These are phyloP conservation scores for Aspergillus tamarii DNA, from an alignment of 2,329 filamentous ascomycete species.

Conservation along the genomic window DNA sequence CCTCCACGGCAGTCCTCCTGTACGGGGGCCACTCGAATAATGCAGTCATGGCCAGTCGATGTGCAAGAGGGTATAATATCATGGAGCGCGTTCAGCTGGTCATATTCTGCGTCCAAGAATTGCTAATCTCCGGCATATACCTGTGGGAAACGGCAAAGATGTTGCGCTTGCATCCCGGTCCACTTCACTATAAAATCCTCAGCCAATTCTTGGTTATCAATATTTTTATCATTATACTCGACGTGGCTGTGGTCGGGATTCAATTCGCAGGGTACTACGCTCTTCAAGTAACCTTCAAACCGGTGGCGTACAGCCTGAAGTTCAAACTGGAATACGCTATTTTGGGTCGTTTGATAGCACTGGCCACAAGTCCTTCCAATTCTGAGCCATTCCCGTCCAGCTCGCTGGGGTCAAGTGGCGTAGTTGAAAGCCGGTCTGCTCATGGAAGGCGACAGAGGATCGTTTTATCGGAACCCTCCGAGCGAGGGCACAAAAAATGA, in stretches of 20 bases:
- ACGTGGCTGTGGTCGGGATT: slow-evolving; percentile 44
- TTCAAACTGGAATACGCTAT: slow-evolving; percentile 47
- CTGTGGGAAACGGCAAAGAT: slow-evolving; percentile 55
- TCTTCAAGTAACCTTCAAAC: slow-evolving; percentile 49
- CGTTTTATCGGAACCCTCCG: neutral
- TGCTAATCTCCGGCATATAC: slow-evolving; percentile 51
- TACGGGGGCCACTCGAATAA: slow-evolving; percentile 41
- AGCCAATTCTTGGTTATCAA: slow-evolving; percentile 53
- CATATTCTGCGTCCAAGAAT: slow-evolving; percentile 47
- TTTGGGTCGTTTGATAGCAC: neutral
- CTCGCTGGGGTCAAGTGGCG: neutral
- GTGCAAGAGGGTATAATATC: slow-evolving; percentile 41
- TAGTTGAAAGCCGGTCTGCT: neutral
- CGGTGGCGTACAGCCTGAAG: slow-evolving; percentile 51
- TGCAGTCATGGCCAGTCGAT: neutral
- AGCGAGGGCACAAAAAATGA: neutral
- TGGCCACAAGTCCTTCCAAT: neutral
- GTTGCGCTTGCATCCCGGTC: slow-evolving; percentile 32
- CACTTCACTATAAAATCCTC: slow-evolving; percentile 43
- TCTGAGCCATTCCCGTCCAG: neutral
- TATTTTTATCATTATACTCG: slow-evolving; percentile 49
- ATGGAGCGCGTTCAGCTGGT: slow-evolving; percentile 46
- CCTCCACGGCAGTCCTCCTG: slow-evolving; percentile 57
- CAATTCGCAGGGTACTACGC: slow-evolving; percentile 47
- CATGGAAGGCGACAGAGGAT: neutral